Evolutionary conservation across 2,329 filamentous ascomycete species (phyloP).

Genomic region (Gaeumannomyces tritici): DNA sequence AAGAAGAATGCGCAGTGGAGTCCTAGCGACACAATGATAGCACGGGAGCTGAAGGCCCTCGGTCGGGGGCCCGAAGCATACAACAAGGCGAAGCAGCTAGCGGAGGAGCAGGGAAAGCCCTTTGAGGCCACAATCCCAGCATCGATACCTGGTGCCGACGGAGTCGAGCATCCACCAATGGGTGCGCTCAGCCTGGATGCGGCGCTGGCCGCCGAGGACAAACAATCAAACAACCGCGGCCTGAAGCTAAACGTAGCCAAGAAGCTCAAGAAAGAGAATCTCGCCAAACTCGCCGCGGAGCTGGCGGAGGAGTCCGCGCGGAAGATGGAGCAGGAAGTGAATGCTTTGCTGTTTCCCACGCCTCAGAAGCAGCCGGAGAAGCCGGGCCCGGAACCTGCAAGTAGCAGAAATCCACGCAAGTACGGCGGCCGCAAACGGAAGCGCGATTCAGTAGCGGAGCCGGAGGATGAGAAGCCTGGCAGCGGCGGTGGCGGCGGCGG

Average conservation of each 20-base stretch:
- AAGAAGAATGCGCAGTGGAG: constrained; percentile 87
- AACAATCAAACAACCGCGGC: constrained; percentile 58
- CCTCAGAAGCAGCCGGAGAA: constrained; percentile 9
- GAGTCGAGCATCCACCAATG: constrained; percentile 42
- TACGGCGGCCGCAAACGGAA: constrained; percentile 21
- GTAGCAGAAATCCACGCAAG: constrained; percentile 9
- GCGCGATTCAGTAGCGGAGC: constrained; percentile 19
- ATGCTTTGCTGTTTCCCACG: constrained; percentile 1
- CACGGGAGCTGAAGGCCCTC: constrained; percentile 62
- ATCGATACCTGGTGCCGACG: constrained; percentile 36
- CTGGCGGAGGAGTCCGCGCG: constrained; percentile 37
- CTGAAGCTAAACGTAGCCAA: constrained; percentile 75
- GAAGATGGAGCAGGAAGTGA: constrained; percentile 15
- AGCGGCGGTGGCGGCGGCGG: constrained; percentile 11
- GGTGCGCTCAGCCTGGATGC: constrained; percentile 49
- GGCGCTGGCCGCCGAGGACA: constrained; percentile 47
- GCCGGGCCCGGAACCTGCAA: background rate
- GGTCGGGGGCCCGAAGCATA: constrained; percentile 58
- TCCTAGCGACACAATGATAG: constrained; percentile 78
- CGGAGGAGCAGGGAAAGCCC: constrained; percentile 53
- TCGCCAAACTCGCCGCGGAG: constrained; percentile 51
- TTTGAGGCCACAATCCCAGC: constrained; percentile 41
- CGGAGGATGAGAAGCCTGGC: constrained; percentile 17
- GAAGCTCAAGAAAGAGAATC: constrained; percentile 59
- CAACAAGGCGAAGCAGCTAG: constrained; percentile 51